phyloP scores from a whole-genome alignment of 257 asterid species.

The Solanum piurae region DNA sequence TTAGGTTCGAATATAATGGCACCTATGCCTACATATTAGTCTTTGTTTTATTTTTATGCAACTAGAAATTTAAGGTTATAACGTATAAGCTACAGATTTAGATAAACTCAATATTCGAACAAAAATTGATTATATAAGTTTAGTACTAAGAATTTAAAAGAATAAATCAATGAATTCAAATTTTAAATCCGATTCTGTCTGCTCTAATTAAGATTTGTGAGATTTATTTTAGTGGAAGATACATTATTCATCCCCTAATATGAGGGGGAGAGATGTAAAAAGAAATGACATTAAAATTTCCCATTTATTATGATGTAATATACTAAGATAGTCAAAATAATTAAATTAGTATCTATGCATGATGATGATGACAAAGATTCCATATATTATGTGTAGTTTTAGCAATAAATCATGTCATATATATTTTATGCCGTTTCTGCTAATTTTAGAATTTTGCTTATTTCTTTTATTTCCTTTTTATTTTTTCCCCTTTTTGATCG shows the following conservation, averaged over 20 bases:
- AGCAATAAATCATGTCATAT: background rate
- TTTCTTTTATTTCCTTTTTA: background rate
- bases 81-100: background rate
- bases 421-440: background rate
- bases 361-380: background rate
- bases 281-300: no score
- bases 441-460: background rate
- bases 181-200: background rate
- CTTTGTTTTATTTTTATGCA: background rate
- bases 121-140: background rate
- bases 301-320: background rate
- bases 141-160: background rate
- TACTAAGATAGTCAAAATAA: background rate
- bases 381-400: background rate
- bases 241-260: background rate
- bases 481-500: background rate
- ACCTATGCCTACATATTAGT: background rate
- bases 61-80: background rate
- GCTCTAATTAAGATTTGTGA: background rate
- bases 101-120: background rate
- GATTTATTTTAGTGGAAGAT: background rate
- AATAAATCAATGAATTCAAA: background rate
- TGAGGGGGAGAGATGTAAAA: background rate
- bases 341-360: background rate
- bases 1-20: background rate